A percentile compares a stretch with the other conserved stretches of the same genome.
Conservation (phyloP, 352 stramenopile genomes). For the Phytopythium mirpurense region DNA sequence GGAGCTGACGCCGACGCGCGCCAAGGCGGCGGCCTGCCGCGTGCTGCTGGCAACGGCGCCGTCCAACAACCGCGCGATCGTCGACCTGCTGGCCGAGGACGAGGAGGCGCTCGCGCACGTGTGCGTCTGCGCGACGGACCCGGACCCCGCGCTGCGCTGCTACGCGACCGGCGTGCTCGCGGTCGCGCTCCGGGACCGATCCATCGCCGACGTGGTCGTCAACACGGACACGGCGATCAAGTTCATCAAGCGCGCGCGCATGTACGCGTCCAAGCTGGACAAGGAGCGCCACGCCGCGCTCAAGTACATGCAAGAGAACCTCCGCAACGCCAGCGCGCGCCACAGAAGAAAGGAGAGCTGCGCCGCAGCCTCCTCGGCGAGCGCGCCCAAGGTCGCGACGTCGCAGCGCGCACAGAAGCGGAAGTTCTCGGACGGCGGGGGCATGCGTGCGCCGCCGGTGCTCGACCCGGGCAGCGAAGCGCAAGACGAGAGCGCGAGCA, state of each 20-base stretch:
- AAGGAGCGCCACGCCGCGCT: slow-evolving; percentile 55
- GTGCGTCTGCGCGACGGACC: slow-evolving; percentile 59
- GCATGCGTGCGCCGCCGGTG: background rate
- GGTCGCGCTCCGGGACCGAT: slow-evolving; percentile 72
- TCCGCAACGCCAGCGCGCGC: slow-evolving; percentile 26
- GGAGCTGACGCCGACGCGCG: slow-evolving; percentile 44
- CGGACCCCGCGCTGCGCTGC: slow-evolving; percentile 50
- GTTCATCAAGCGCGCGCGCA: slow-evolving; percentile 60
- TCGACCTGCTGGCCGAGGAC: slow-evolving; percentile 63
- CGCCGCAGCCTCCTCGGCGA: slow-evolving; percentile 6
- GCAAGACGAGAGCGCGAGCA: slow-evolving; percentile 9
- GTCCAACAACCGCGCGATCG: slow-evolving; percentile 68
- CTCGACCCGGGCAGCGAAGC: slow-evolving; percentile 11
- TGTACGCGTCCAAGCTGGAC: slow-evolving; percentile 78
- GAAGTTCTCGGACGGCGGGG: slow-evolving; percentile 33
- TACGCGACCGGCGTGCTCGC: slow-evolving; percentile 76
- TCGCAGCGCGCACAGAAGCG: slow-evolving; percentile 33
- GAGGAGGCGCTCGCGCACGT: slow-evolving; percentile 73
- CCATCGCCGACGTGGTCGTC: slow-evolving; percentile 73
- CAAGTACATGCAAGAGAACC: slow-evolving; percentile 75
- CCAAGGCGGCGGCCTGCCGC: slow-evolving; percentile 67
- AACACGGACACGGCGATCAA: slow-evolving; percentile 76
- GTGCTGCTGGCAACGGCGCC: slow-evolving; percentile 71
- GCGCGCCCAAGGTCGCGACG: slow-evolving; percentile 11
- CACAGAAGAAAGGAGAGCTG: slow-evolving; percentile 27